Base-by-base conservation (phyloP, 139 green algal genomes). In the Closterium sp. region DNA sequence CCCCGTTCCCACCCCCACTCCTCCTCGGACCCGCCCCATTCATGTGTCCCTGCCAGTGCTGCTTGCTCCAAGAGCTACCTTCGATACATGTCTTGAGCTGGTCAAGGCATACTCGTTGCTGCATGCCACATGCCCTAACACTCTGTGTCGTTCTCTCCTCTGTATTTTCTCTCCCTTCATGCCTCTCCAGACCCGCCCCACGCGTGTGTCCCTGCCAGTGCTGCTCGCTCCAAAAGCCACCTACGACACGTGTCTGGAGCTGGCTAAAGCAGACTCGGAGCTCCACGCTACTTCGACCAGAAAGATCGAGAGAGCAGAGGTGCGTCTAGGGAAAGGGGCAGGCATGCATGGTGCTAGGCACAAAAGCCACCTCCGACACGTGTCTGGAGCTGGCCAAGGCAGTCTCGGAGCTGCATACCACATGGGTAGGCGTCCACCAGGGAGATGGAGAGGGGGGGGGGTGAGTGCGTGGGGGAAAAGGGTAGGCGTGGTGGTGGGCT, bases 301-400 rank as follows among this genome's bases (percentile, higher is more conserved):
- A 12, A 76, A 76, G 55, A 76, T 76, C 25, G 55, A 76, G 10
- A 76, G 55, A 19, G 55, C 55, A 28, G 55, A 76, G 55, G 55
- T 76, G 43, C 19, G 55, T 76, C 1, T 19, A 19, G 55, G 4
- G 9, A 19, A 66, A 66, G 38, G 38, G 38, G 7, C 21, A 3
- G 55, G 4, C 83, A 97, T 88, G 95, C 95, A 90, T 97, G 85
- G 35, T 97, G 87, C 38, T 87, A 28, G 92, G 87, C 6, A 84
- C 93, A 30, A 66, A 91, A 87, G 90, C 94, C 0, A 93, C 95
- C 84, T 92, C 89, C 7, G 94, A 97, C 31, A 92, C 95, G 19
- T 91, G 90, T 43, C 90, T 93, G 5, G 84, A 86, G 7, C 85
- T 96, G 0, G 88, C 84, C 83, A 16, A 76, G 34, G 84, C 97